These are phyloP conservation scores for Magnusiomyces tetraspermus DNA, from an alignment of 1,139 yeast genomes.

Conservation along the genomic window DNA sequence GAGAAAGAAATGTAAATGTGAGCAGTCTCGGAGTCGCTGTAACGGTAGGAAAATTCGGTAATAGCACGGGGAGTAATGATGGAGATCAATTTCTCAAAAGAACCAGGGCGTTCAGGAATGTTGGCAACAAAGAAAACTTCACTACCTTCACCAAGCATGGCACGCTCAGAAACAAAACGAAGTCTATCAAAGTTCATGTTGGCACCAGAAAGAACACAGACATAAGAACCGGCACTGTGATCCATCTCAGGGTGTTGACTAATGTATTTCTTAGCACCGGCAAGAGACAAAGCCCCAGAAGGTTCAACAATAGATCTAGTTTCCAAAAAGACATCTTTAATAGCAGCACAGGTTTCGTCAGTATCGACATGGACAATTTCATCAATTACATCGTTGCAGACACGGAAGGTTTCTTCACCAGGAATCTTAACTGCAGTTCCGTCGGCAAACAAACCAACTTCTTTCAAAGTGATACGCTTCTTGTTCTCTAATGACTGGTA, in stretches of 20 bases:
- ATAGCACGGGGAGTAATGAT: slow-evolving; percentile 78
- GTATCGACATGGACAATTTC: slow-evolving; percentile 82
- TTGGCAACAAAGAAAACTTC: slow-evolving; percentile 87
- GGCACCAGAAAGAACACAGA: slow-evolving; percentile 88
- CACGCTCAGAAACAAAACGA: slow-evolving; percentile 95
- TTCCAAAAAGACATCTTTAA: slow-evolving; percentile 91
- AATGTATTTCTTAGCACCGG: slow-evolving; percentile 83
- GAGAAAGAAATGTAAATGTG: slow-evolving; percentile 81
- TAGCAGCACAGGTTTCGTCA: slow-evolving; percentile 96
- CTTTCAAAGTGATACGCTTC: slow-evolving; percentile 46
- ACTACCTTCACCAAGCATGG: slow-evolving; percentile 93
- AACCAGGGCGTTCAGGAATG: slow-evolving; percentile 89
- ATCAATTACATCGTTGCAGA: slow-evolving; percentile 70
- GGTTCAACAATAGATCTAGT: slow-evolving; percentile 94
- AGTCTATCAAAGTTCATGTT: slow-evolving; percentile 96
- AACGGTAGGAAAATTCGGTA: slow-evolving; percentile 90
- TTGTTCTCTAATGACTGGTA: slow-evolving; percentile 56
- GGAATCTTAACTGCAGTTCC: slow-evolving; percentile 94
- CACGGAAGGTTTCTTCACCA: slow-evolving; percentile 86
- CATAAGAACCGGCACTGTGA: slow-evolving; percentile 53
- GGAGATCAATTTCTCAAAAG: slow-evolving; percentile 65
- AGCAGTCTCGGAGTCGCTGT: slow-evolving; percentile 47
- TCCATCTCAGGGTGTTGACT: slow-evolving; percentile 43
- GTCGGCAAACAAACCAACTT: slow-evolving; percentile 98
- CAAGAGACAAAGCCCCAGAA: slow-evolving; percentile 91